Evolutionary conservation across 371 early-diverging fungal species (phyloP), one percentile per base, ranked within the genome.

Genomic region (Lichtheimia ramosa): DNA sequence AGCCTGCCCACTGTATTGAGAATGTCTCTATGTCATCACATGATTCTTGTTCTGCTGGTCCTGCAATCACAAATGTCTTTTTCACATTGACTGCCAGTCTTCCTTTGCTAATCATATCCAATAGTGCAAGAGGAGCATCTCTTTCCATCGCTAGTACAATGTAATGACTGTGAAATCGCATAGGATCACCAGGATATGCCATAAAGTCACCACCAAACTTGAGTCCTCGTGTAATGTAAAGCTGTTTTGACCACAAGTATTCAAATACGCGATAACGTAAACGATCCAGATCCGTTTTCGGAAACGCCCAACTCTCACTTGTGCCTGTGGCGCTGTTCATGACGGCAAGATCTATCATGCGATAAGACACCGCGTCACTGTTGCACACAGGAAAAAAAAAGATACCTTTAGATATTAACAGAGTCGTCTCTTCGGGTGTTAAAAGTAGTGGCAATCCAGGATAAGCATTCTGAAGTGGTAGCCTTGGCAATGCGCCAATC

Each of bases 141-240:
- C 50, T 18, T 28, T 54, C 55, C 24, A 21, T 49, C 3, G 76
- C 59, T 7, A 59, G 41, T 0, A 79, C 76, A 15, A 84, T 74
- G 56, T 70, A 83, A 16, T 83, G 77, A n/a, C 83, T 75, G 57
- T 87, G 87, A 55, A 63, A 77, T 3, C 73, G 66, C 50, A 79
- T 68, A 4, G 84, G 85, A 58, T 85, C 84, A 16, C 79, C 76
- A 2, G 72, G 73, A 70, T 89, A 89, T 5, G 82, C 66, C 20
- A 89, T 64, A 63, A 68, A 89, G 48, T 89, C 83, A 1, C 87
- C 86, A 5, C 89, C 89, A 71, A 87, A 89, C 60, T 85, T 85
- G 40, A 75, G 66, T 7, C 86, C 87, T 18, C 70, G 62, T 7
- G 84, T 82, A 16, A 87, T 66, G 58, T 69, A 87, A 27, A 71